Conservation (phyloP, 352 stramenopile genomes). For the Phytophthora podocarpi region DNA sequence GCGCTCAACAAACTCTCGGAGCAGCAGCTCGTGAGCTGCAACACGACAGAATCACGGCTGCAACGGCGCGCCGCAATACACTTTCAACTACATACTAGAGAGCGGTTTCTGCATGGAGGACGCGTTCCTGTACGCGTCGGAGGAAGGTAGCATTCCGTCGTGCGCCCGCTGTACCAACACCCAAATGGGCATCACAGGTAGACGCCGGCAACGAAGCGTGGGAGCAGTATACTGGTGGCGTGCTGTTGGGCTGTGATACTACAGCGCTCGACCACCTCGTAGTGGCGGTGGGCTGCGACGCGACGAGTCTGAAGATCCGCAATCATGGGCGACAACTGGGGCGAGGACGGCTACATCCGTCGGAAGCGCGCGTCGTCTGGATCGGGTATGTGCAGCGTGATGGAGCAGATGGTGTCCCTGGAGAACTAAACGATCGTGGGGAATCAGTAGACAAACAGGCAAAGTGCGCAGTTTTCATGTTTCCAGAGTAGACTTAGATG, state of each 20-base stretch:
- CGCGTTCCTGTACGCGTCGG: slow-evolving; percentile 74
- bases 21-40: slow-evolving; percentile 92
- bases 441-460: too few relatives aligned
- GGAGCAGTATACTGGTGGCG: slow-evolving; percentile 95
- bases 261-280: slow-evolving; percentile 96
- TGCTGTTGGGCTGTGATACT: slow-evolving; percentile 80
- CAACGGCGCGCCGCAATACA: slow-evolving; percentile 87
- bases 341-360: slow-evolving; percentile 88
- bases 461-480: too few relatives aligned
- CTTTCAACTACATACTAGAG: slow-evolving; percentile 90
- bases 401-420: too few relatives aligned
- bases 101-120: slow-evolving; percentile 79
- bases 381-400: slow-evolving; percentile 55
- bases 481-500: too few relatives aligned
- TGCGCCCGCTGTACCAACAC: slow-evolving; percentile 40
- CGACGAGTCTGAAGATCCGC: slow-evolving; percentile 89
- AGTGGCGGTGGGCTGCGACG: slow-evolving; percentile 94
- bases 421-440: too few relatives aligned
- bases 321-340: too few relatives aligned
- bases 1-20: slow-evolving; percentile 87
- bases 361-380: slow-evolving; percentile 58
- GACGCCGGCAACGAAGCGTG: slow-evolving; percentile 92
- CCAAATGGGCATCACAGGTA: slow-evolving; percentile 38
- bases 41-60: slow-evolving; percentile 87
- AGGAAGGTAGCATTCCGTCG: slow-evolving; percentile 11